These are phyloP conservation scores for Tricholoma matsutake DNA, from an alignment of 768 basidiomycete genomes.

Conservation along the genomic window DNA sequence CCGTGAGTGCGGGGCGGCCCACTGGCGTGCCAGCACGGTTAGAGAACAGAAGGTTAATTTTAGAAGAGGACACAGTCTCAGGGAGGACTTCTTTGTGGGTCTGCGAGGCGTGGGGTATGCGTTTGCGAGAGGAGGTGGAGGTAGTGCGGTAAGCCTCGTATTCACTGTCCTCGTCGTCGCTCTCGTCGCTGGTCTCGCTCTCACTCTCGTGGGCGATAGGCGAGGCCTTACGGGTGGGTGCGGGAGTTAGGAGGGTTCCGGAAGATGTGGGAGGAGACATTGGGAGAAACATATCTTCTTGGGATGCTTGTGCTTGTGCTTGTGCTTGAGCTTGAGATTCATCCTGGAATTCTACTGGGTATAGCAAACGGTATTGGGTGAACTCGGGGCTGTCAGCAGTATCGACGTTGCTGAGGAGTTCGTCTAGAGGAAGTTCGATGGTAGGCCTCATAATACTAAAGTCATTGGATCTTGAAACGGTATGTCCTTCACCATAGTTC, in stretches of 20 bases:
- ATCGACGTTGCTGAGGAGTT: slow-evolving; percentile 59
- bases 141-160: slow-evolving; percentile 25
- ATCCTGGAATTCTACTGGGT: slow-evolving; percentile 4
- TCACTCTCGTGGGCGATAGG: slow-evolving; percentile 27
- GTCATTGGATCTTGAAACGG: slow-evolving; percentile 41
- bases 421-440: slow-evolving; percentile 84
- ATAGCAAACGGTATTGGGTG: slow-evolving; percentile 18
- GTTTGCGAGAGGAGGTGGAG: slow-evolving; percentile 15
- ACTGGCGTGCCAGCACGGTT: slow-evolving; percentile 44
- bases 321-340: slow-evolving; percentile 21
- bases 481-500: slow-evolving; percentile 78
- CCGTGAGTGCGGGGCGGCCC: slow-evolving; percentile 56
- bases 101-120: slow-evolving; percentile 36
- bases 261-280: background rate
- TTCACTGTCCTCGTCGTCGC: slow-evolving; percentile 36
- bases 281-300: slow-evolving; percentile 4
- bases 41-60: slow-evolving; percentile 52
- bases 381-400: slow-evolving; percentile 22
- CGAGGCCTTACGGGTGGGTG: slow-evolving; percentile 13
- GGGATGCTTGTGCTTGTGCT: slow-evolving; percentile 19
- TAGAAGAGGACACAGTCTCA: slow-evolving; percentile 57
- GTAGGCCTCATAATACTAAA: slow-evolving; percentile 73
- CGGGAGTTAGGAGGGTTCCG: slow-evolving; percentile 12
- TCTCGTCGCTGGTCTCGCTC: slow-evolving; percentile 30
- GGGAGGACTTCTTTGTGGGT: slow-evolving; percentile 41